Evolutionary conservation across 2,329 filamentous ascomycete species (phyloP), one percentile per base, ranked within the genome.

Genomic region (Hymenoscyphus occultus): DNA sequence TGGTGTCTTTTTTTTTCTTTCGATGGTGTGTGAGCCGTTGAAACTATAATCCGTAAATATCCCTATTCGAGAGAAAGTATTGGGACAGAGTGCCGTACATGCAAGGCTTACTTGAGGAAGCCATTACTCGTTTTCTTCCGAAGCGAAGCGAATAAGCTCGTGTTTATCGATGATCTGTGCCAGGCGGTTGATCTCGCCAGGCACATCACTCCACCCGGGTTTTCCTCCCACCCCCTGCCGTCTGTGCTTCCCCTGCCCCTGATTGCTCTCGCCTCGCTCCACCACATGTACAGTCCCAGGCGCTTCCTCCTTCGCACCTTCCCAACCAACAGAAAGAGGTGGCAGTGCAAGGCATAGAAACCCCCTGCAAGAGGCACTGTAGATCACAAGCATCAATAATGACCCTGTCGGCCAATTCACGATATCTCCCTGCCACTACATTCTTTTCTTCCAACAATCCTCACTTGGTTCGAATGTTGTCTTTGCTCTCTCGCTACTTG

Each of bases 401-500:
- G 48, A 54, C 48, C 48, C 48, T 54, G 48, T 54, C 48, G 48
- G 48, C 48, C 48, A 28, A 28, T 54, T 54, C 48, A 54, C 19
- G 48, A 31, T 54, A 54, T 54, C 22, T 19, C 48, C 48, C 19
- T 54, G 48, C 48, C 48, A 31, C 19, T 12, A 54, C 1, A 13
- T 28, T 54, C 13, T 54, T 54, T 54, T 28, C 10, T 54, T 54
- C 48, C 48, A 14, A 28, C 19, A 54, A 10, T 22, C 19, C 48
- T 54, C 48, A 54, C 19, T 54, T 54, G 48, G 13, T 5, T 54
- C 48, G 13, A 54, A 54, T 54, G 48, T 22, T 54, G 48, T 7
- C 35, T 5, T 54, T 54, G 19, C 22, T 54, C 48, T 54, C 48
- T 54, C 48, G 19, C 13, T 54, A 28, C 13, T 22, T 22, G 9